phyloP scores from a whole-genome alignment of 1,139 yeast genomes.

The Debaryomyces fabryi region DNA sequence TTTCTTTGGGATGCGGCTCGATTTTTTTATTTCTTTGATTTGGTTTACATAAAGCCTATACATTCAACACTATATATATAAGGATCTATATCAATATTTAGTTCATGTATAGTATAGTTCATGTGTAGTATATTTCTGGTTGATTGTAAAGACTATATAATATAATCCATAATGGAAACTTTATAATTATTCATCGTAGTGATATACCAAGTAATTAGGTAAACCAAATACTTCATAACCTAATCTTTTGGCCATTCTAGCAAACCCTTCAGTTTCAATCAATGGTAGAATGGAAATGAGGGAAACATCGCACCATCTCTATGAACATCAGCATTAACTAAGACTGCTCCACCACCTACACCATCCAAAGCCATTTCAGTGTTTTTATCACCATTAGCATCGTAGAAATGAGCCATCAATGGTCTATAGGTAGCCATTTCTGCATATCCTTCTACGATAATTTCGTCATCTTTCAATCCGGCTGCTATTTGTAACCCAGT shows the following conservation, averaged over 20 bases:
- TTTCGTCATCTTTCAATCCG: constrained; percentile 79
- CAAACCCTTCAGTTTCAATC: constrained; percentile 97
- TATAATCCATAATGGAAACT: background rate
- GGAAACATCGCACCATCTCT: constrained; percentile 99
- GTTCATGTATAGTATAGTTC: background rate
- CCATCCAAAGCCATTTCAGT: constrained; percentile 87
- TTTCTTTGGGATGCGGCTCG: constrained; percentile 8
- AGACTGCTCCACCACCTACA: constrained; percentile 94
- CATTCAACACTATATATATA: background rate
- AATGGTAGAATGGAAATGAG: constrained; percentile 95
- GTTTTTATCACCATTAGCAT: constrained; percentile 58
- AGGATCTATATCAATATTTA: background rate
- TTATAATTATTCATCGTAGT: constrained; percentile 60
- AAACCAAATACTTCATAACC: constrained; percentile 91
- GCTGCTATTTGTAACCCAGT: constrained; percentile 78
- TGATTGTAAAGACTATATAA: background rate
- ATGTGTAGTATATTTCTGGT: background rate
- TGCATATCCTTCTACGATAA: constrained; percentile 87
- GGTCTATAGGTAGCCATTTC: constrained; percentile 94
- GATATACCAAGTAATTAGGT: constrained; percentile 92
- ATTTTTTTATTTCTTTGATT: constrained; percentile 3
- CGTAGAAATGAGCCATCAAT: constrained; percentile 89
- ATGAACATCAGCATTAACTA: constrained; percentile 96
- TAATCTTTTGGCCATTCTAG: constrained; percentile 93
- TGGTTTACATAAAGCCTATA: background rate